Evolutionary conservation across 768 basidiomycete genomes (phyloP).

Genomic region (Lactarius akahatsu): DNA sequence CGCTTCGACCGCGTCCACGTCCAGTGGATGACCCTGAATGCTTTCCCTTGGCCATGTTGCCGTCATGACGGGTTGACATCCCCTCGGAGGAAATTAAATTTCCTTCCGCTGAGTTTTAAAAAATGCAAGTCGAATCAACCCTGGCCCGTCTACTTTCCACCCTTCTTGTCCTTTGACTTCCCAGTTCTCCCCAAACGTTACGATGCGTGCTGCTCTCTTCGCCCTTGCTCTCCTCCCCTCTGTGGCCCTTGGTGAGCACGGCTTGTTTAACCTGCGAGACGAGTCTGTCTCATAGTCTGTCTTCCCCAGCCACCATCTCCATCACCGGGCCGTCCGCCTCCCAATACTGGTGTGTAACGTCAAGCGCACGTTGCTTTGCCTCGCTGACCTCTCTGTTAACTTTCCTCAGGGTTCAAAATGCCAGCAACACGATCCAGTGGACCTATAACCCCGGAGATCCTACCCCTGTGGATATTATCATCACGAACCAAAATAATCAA

Average conservation of each 20-base stretch:
- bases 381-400: background rate
- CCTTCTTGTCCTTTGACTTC: slow-evolving; percentile 9
- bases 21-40: background rate
- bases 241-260: slow-evolving; percentile 30
- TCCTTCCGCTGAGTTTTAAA: slow-evolving; percentile 23
- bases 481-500: slow-evolving; percentile 36
- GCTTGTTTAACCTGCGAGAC: background rate
- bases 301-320: slow-evolving; percentile 33
- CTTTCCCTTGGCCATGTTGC: slow-evolving; percentile 23
- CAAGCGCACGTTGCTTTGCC: background rate
- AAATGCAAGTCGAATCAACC: background rate
- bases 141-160: background rate
- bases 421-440: slow-evolving; percentile 40
- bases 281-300: background rate
- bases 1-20: slow-evolving; percentile 7
- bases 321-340: slow-evolving; percentile 36
- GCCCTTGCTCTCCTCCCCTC: slow-evolving; percentile 34
- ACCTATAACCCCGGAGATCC: slow-evolving; percentile 36
- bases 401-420: slow-evolving; percentile 37
- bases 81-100: slow-evolving; percentile 6
- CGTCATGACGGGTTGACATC: background rate
- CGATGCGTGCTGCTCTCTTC: slow-evolving; percentile 35
- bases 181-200: slow-evolving; percentile 16
- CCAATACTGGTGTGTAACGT: slow-evolving; percentile 35
- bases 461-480: slow-evolving; percentile 35